Percentiles rank a stretch among this genome's conserved stretches.
Evolutionary conservation across 2,329 filamentous ascomycete species (phyloP).

Genomic region (Akanthomyces lecanii): DNA sequence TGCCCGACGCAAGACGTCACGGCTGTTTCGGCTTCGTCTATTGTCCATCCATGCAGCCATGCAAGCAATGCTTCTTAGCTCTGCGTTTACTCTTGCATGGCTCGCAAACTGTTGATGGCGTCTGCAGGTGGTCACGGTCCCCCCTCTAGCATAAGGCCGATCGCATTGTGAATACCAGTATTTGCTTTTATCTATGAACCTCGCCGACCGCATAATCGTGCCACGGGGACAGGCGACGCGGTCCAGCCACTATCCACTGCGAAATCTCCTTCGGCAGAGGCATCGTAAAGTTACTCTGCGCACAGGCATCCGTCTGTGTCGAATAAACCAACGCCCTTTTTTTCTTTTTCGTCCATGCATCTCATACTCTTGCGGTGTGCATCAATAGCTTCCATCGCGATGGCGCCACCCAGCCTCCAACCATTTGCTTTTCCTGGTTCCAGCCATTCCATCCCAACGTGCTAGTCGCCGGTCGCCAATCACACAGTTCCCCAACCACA

Average conservation of each 20-base stretch:
- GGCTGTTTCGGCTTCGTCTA: slow-evolving; percentile 14
- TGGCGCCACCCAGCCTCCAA: not conserved
- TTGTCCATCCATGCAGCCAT: not conserved
- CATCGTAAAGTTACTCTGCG: not conserved
- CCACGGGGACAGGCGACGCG: not conserved
- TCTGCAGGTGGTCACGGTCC: not conserved
- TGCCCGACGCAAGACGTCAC: slow-evolving; percentile 5
- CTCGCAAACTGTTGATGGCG: not conserved
- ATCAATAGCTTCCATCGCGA: not conserved
- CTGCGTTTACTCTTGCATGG: not conserved
- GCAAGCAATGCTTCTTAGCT: too few species aligned
- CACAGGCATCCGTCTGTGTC: not conserved
- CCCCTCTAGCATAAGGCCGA: too few species aligned
- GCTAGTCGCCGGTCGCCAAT: not conserved
- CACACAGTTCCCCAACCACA: not conserved
- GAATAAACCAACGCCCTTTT: not conserved
- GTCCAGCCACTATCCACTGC: too few species aligned
- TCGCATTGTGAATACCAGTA: too few species aligned
- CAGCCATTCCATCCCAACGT: not conserved
- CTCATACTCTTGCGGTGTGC: not conserved
- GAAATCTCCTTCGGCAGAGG: too few species aligned
- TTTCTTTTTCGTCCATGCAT: too few species aligned
- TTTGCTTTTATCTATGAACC: not conserved
- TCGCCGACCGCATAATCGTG: not conserved
- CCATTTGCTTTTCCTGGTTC: not conserved